Evolutionary conservation across 225 moss, liverwort and hornwort genomes (phyloP).

Genomic region (Physcomitrium patens): DNA sequence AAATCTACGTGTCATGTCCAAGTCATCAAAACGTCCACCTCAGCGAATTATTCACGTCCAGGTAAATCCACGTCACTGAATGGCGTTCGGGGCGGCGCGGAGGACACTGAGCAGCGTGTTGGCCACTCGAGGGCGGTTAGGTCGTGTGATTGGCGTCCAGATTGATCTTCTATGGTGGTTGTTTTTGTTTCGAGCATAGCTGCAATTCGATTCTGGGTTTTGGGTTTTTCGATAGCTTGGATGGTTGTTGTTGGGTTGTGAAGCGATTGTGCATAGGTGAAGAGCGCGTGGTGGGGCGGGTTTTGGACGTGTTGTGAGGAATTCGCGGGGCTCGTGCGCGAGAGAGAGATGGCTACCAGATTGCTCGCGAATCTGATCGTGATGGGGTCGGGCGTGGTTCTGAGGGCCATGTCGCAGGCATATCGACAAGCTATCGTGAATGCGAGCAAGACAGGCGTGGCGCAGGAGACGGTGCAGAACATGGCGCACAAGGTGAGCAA

Average conservation of each 20-base stretch:
- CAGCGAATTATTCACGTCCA: too few species aligned
- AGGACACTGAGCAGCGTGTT: too few species aligned
- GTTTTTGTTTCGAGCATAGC: too few species aligned
- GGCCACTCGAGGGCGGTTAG: too few species aligned
- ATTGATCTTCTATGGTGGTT: too few species aligned
- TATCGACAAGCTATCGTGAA: conserved; percentile 82
- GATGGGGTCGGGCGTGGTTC: conserved; percentile 58
- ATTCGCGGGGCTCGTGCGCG: too few species aligned
- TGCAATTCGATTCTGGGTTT: too few species aligned
- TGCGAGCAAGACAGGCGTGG: conserved; percentile 71
- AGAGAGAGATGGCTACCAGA: conserved; percentile 51
- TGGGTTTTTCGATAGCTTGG: background rate
- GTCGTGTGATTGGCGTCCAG: too few species aligned
- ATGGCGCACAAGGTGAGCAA: conserved; percentile 70
- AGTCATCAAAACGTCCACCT: too few species aligned
- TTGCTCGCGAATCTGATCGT: conserved; percentile 73
- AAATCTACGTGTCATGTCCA: too few species aligned
- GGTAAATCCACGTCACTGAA: too few species aligned
- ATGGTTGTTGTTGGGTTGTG: background rate
- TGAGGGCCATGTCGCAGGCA: conserved; percentile 79
- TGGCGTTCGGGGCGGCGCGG: too few species aligned
- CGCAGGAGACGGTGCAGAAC: conserved; percentile 83
- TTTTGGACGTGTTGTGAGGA: background rate
- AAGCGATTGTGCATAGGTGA: background rate
- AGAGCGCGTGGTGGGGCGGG: background rate